Conservation (phyloP, 495 filamentous ascomycete species). For the Xylaria grammica region DNA sequence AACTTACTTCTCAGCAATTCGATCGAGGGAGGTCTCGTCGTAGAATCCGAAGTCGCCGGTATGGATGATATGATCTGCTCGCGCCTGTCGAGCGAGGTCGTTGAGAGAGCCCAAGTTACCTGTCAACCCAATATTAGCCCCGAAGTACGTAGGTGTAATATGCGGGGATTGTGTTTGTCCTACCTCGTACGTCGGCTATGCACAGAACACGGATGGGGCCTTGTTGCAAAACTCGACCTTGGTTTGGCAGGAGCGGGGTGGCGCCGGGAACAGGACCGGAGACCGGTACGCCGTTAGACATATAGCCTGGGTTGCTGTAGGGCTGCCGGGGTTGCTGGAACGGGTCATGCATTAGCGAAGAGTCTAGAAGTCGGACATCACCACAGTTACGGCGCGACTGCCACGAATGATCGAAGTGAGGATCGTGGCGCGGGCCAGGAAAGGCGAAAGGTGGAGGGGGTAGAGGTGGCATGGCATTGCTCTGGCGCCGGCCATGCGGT, state of each 20-base stretch:
- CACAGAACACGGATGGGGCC: slow-evolving; percentile 87
- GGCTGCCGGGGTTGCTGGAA: slow-evolving; percentile 47
- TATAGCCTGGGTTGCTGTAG: slow-evolving; percentile 53
- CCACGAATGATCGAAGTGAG: not conserved
- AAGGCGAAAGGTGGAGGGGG: not conserved
- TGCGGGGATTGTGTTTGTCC: slow-evolving; percentile 22
- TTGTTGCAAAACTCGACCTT: slow-evolving; percentile 76
- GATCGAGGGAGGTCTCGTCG: slow-evolving; percentile 91
- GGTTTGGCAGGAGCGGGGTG: slow-evolving; percentile 61
- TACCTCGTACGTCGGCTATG: slow-evolving; percentile 98
- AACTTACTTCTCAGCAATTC: slow-evolving; percentile 97
- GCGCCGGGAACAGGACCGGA: slow-evolving; percentile 57
- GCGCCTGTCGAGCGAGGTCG: slow-evolving; percentile 89
- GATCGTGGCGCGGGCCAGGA: not conserved
- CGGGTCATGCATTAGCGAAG: slow-evolving; percentile 30
- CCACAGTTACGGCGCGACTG: slow-evolving; percentile 16
- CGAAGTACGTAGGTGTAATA: not conserved
- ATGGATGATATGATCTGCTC: slow-evolving; percentile 95
- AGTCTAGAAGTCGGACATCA: slow-evolving; percentile 5
- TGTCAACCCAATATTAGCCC: slow-evolving; percentile 44
- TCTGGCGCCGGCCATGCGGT: not conserved
- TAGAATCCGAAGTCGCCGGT: slow-evolving; percentile 99
- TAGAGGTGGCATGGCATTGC: not conserved
- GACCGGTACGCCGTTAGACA: slow-evolving; percentile 58
- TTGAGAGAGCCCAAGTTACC: slow-evolving; percentile 96